Evolutionary conservation across 441 rosid genomes (phyloP), one percentile per base, ranked within the genome.

Genomic region (Croton setiger): DNA sequence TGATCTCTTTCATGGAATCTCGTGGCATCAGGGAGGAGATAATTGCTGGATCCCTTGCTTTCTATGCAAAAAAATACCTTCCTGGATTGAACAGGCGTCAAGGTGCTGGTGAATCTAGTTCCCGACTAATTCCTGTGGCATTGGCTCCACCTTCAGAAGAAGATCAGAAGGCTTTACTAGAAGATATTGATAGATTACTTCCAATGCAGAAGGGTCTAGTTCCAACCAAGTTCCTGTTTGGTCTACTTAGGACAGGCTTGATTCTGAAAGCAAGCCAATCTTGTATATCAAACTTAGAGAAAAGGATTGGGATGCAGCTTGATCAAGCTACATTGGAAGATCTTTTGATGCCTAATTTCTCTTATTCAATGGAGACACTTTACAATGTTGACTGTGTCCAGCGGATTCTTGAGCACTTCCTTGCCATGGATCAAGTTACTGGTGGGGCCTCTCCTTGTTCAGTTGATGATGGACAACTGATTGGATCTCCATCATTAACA

Each of bases 271-370:
- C 90, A 48, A 84, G 84, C 76, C 74, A 84, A 20, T 75, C 85
- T 9, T 84, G 93, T 82, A 73, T 85, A 56, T 85, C 89, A 0
- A 89, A 82, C 63, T 67, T 92, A 57, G 97, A 95, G 83, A 95
- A 82, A 70, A 82, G 92, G 82, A 89, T 89, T 15, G 99, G 99
- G 62, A 83, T 92, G 92, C 99, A 92, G 78, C 98, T 95, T 76
- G 97, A 95, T 80, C 93, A 92, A 76, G 98, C 99, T 27, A 84
- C 89, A 0, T 78, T 92, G 63, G 99, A 92, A 76, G 98, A 95
- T 90, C 89, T 95, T 70, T 82, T 95, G 78, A 87, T 95, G 92
- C 98, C 99, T 66, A 89, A 80, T 74, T 89, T 88, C 74, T 90
- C 97, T 18, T 76, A 89, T 73, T 85, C 97, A 41, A 88, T 81